These are phyloP conservation scores for Lathyrus aphaca DNA, from an alignment of 306 rosid genomes.

Conservation along the genomic window DNA sequence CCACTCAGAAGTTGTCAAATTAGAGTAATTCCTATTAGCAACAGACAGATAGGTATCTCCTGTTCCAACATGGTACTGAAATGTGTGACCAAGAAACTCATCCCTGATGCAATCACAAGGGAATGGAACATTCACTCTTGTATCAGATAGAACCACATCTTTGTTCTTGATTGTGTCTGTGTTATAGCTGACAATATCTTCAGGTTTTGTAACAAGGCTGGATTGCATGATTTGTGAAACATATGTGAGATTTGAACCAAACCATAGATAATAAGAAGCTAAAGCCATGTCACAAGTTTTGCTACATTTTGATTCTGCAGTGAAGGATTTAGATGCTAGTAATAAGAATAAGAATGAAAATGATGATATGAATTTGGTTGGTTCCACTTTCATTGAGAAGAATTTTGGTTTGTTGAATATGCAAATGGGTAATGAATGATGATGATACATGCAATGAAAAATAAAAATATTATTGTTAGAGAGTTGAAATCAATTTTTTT, in stretches of 20 bases:
- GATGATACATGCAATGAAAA: not conserved
- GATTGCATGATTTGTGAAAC: constrained; percentile 41
- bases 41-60: constrained; percentile 46
- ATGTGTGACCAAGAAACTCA: constrained; percentile 54
- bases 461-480: not conserved
- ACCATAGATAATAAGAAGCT: constrained; percentile 57
- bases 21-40: constrained; percentile 43
- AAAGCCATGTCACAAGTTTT: constrained; percentile 54
- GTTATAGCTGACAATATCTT: constrained; percentile 49
- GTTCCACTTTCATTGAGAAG: not conserved
- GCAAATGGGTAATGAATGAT: not conserved
- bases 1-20: constrained; percentile 53
- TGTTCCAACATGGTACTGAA: constrained; percentile 31
- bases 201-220: not conserved
- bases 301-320: constrained; percentile 55
- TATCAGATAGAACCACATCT: not conserved
- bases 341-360: constrained; percentile 30
- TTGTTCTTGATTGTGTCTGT: constrained; percentile 32
- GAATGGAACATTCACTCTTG: constrained; percentile 64
- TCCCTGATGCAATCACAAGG: constrained; percentile 56
- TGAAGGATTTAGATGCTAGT: constrained; percentile 11
- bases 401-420: not conserved
- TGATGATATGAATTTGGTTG: constrained; percentile 8
- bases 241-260: constrained; percentile 24
- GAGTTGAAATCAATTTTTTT: not conserved